These are phyloP conservation scores for Candida manassasensis DNA, from an alignment of 805 yeast genomes.

Conservation along the genomic window DNA sequence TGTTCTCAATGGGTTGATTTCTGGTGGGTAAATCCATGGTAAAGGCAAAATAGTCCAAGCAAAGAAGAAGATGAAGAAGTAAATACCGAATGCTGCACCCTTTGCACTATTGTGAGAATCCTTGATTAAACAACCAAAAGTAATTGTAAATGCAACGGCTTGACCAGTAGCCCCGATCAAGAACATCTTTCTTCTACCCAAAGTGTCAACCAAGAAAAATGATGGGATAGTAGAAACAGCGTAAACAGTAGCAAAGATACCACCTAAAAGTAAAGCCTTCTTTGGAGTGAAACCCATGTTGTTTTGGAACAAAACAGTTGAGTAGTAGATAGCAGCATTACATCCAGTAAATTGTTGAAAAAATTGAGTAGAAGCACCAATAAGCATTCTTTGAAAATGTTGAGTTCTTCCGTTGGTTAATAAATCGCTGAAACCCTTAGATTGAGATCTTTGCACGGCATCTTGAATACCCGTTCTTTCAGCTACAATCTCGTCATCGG, in stretches of 20 bases:
- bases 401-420: conserved; percentile 54
- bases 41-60: conserved; percentile 41
- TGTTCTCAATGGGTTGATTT: conserved; percentile 43
- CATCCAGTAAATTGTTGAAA: conserved; percentile 91
- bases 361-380: conserved; percentile 73
- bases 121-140: conserved; percentile 38
- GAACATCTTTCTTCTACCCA: conserved; percentile 44
- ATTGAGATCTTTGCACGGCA: conserved; percentile 44
- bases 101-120: conserved; percentile 30
- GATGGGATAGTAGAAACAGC: conserved; percentile 49
- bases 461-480: conserved; percentile 43
- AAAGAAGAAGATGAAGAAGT: conserved; percentile 40
- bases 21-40: conserved; percentile 47
- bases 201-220: conserved; percentile 37
- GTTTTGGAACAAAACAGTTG: conserved; percentile 72
- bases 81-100: conserved; percentile 44
- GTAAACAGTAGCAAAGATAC: conserved; percentile 58
- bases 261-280: conserved; percentile 60
- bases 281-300: conserved; percentile 43
- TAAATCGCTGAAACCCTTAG: conserved; percentile 42
- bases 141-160: conserved; percentile 34
- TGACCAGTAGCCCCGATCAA: conserved; percentile 41
- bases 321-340: conserved; percentile 87
- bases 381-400: conserved; percentile 48
- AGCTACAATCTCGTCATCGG: conserved; percentile 39